phyloP scores from a whole-genome alignment of 2,329 filamentous ascomycete species.

The Domatiomyces catenatus region DNA sequence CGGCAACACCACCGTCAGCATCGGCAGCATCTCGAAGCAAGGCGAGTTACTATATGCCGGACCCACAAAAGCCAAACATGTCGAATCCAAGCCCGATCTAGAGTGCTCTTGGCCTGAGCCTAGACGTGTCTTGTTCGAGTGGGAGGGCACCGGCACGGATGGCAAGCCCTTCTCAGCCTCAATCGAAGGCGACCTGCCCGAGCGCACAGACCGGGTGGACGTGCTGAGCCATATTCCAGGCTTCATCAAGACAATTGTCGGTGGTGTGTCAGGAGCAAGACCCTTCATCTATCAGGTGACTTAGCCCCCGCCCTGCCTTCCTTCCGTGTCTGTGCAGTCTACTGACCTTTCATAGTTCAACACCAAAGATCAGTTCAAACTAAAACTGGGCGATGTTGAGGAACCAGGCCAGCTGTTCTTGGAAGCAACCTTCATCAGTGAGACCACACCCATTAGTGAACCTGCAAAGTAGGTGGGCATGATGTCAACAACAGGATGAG shows the following conservation, averaged over 20 bases:
- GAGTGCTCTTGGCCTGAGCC: constrained; percentile 86
- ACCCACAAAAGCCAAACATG: constrained; percentile 52
- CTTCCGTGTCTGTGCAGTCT: background rate
- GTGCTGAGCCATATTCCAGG: constrained; percentile 93
- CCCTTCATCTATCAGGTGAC: constrained; percentile 93
- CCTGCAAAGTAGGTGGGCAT: background rate
- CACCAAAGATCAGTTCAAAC: constrained; percentile 46
- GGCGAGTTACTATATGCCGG: constrained; percentile 65
- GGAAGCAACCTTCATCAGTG: constrained; percentile 91
- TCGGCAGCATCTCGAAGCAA: constrained; percentile 67
- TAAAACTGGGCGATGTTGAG: constrained; percentile 63
- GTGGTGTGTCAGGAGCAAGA: constrained; percentile 74
- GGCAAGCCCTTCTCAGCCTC: constrained; percentile 56
- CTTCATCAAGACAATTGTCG: constrained; percentile 88
- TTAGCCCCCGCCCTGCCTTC: constrained; percentile 3
- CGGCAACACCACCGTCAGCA: constrained; percentile 65
- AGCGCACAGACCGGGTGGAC: constrained; percentile 68
- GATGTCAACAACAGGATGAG: background rate
- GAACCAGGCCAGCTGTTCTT: constrained; percentile 70
- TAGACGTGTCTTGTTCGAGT: constrained; percentile 55
- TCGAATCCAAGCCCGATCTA: constrained; percentile 51
- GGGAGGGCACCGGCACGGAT: constrained; percentile 64
- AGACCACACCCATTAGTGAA: background rate
- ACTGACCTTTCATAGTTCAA: constrained; percentile 43
- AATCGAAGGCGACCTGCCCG: constrained; percentile 53